phyloP scores from a whole-genome alignment of 2,329 filamentous ascomycete genomes.

The Microcera coccophila region DNA sequence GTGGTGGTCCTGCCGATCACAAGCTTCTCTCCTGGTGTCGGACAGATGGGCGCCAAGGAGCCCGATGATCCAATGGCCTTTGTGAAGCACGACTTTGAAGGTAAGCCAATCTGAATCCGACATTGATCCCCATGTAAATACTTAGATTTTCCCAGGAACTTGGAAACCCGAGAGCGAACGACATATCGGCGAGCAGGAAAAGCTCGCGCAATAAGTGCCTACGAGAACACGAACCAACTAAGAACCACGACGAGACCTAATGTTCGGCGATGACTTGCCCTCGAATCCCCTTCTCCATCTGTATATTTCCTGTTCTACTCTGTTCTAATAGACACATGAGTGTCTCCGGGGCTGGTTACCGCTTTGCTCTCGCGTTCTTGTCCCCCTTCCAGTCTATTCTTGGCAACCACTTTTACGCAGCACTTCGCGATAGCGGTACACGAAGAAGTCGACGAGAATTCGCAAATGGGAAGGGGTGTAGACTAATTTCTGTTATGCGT shows the following conservation, averaged over 20 bases:
- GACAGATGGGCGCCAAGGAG: constrained; percentile 87
- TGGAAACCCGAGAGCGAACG: constrained; percentile 73
- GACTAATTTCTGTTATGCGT: constrained; percentile 5
- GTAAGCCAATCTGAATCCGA: constrained; percentile 44
- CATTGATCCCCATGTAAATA: neutral
- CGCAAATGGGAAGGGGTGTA: constrained; percentile 7
- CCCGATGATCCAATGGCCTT: constrained; percentile 93
- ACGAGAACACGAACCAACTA: constrained; percentile 3
- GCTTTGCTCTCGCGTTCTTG: constrained; percentile 9
- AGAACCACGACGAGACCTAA: constrained; percentile 20
- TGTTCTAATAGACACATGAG: constrained; percentile 23
- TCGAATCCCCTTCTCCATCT: constrained; percentile 25
- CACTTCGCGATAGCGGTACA: constrained; percentile 21
- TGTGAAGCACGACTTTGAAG: constrained; percentile 95
- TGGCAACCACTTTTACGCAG: no score
- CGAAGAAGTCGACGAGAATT: constrained; percentile 16
- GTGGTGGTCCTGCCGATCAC: constrained; percentile 93
- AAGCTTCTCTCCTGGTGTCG: constrained; percentile 91
- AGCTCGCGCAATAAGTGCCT: constrained; percentile 17
- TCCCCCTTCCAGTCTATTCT: constrained; percentile 6
- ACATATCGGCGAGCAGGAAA: constrained; percentile 57
- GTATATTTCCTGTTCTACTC: constrained; percentile 26
- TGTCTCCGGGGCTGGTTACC: constrained; percentile 21
- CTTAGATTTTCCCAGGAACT: constrained; percentile 52
- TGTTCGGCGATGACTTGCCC: constrained; percentile 20